Conservation (phyloP, 495 filamentous ascomycete species). For the Oleoguttula mirabilis region DNA sequence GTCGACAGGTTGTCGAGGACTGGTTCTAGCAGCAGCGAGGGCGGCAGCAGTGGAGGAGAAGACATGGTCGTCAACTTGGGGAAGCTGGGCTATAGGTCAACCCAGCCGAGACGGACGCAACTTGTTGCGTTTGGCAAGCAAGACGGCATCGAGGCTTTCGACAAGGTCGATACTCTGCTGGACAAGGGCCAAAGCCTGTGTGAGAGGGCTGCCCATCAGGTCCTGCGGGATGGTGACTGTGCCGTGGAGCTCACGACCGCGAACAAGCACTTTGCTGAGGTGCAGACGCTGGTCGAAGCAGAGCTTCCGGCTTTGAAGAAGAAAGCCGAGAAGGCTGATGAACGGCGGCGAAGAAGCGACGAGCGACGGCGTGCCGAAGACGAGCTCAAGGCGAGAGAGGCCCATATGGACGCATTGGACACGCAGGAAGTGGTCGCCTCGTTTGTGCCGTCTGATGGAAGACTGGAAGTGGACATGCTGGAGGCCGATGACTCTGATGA, state of each 20-base stretch:
- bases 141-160: slow-evolving; percentile 38
- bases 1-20: slow-evolving; percentile 47
- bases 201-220: slow-evolving; percentile 76
- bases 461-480: slow-evolving; percentile 17
- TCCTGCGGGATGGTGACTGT: slow-evolving; percentile 74
- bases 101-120: not conserved
- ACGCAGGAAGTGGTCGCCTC: slow-evolving; percentile 1
- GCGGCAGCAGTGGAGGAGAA: slow-evolving; percentile 23
- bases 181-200: slow-evolving; percentile 69
- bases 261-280: slow-evolving; percentile 44
- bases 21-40: slow-evolving; percentile 29
- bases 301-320: slow-evolving; percentile 7
- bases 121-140: not conserved
- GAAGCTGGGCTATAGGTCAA: slow-evolving; percentile 15
- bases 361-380: slow-evolving; percentile 2
- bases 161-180: slow-evolving; percentile 60
- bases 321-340: slow-evolving; percentile 2
- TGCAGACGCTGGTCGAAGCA: slow-evolving; percentile 44
- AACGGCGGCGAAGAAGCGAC: not conserved
- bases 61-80: slow-evolving; percentile 26
- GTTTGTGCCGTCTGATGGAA: slow-evolving; percentile 1
- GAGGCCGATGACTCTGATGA: slow-evolving; percentile 20
- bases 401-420: not conserved
- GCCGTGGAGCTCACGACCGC: slow-evolving; percentile 57
- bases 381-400: not conserved